Evolutionary conservation across 306 rosid species (phyloP), one percentile per base, ranked within the genome.

Genomic region (Malus fusca): DNA sequence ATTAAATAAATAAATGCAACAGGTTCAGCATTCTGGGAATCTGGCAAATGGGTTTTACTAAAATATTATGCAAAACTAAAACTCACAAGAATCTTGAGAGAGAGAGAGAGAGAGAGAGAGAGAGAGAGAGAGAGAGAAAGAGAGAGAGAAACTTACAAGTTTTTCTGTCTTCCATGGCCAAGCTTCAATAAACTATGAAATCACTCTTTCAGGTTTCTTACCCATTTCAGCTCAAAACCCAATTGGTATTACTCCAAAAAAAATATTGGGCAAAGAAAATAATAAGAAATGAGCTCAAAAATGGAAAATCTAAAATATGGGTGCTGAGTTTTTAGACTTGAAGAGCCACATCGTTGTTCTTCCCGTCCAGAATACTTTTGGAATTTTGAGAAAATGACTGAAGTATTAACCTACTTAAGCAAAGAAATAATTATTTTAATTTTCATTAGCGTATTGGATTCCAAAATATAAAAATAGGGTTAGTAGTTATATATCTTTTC

Each of bases 91-190:
- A 33, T 30, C 51, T 53, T 71, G 25, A 31, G 72, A n/a, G 26
- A 6, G 23, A 10, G 53, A 53, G 46, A 25, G 25, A 25, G 25
- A 31, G 77, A n/a, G 26, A 6, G 23, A 10, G 53, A 53, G 46
- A 76, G 25, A 31, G 77, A n/a, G 26, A 6, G 23, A 10, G 53
- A 53, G 46, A 42, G 42, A 69, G 44, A 31, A 58, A 77, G 75
- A 80, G 76, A 26, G 68, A 80, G 73, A 76, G 14, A 69, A 66
- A 87, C 81, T 85, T 79, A 69, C 58, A 72, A 68, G 66, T 81
- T 79, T 75, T 72, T 75, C 64, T 71, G 55, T 5, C 21, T 15
- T 18, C 55, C 76, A 74, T 65, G 23, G 56, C 58, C 75, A 59
- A 64, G 77, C 64, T 76, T 79, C 75, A 43, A 72, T 61, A 33